phyloP scores from a whole-genome alignment of 1,284 basidiomycete species.

The Malassezia caprae region DNA sequence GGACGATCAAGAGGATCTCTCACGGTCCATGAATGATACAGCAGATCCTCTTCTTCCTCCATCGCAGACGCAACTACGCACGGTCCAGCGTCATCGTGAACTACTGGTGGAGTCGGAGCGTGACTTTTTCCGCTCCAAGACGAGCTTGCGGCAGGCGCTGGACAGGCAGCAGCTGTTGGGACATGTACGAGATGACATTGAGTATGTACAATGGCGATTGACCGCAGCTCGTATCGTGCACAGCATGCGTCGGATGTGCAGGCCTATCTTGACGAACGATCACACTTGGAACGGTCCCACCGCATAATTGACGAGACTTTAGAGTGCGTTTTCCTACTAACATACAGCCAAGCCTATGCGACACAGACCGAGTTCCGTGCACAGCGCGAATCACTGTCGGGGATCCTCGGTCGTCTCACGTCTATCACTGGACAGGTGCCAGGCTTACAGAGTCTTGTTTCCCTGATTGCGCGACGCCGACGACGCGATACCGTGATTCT shows the following conservation, averaged over 20 bases:
- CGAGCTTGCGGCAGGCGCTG: constrained; percentile 61
- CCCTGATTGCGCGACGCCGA: constrained; percentile 81
- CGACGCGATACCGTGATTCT: constrained; percentile 81
- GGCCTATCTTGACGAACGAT: constrained; percentile 73
- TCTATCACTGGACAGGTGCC: constrained; percentile 65
- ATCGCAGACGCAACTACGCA: constrained; percentile 72
- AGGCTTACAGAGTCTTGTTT: constrained; percentile 78
- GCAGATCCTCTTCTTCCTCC: constrained; percentile 61
- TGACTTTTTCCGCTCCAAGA: constrained; percentile 52
- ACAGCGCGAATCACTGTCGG: constrained; percentile 64
- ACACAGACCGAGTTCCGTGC: constrained; percentile 86
- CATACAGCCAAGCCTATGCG: constrained; percentile 81
- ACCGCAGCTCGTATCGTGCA: constrained; percentile 59
- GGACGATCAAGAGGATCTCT: constrained; percentile 45
- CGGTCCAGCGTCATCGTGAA: constrained; percentile 79
- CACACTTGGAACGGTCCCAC: constrained; percentile 80
- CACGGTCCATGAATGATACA: constrained; percentile 58
- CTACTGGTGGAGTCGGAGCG: constrained; percentile 75
- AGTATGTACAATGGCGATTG: constrained; percentile 54
- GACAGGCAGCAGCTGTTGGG: constrained; percentile 76
- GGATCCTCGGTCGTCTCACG: constrained; percentile 72
- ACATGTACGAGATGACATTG: constrained; percentile 89
- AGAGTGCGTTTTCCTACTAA: constrained; percentile 54
- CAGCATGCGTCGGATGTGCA: constrained; percentile 67
- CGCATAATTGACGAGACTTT: constrained; percentile 86